A percentile compares a stretch with the other conserved stretches of the same genome.
Evolutionary conservation across 371 early-diverging fungal species (phyloP).

Genomic region (Syncephalastrum monosporum): DNA sequence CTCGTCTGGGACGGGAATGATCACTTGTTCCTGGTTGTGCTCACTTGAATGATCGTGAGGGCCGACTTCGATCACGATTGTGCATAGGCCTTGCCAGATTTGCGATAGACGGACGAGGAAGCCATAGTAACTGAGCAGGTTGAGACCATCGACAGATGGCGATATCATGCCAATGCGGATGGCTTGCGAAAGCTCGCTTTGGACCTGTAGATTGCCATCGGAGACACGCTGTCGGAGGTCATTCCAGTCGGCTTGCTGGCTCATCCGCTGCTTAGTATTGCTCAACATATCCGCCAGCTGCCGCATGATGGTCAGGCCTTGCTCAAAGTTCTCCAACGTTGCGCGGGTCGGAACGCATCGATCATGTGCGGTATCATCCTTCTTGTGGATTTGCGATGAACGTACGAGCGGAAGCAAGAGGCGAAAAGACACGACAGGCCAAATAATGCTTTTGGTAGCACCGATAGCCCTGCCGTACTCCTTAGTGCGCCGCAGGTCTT

Average conservation of each 20-base stretch:
- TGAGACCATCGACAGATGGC: slow-evolving; percentile 10
- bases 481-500: slow-evolving; percentile 26
- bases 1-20: too few species aligned
- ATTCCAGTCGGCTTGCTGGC: slow-evolving; percentile 18
- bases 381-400: background rate
- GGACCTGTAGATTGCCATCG: slow-evolving; percentile 9
- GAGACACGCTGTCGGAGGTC: slow-evolving; percentile 6
- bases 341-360: slow-evolving; percentile 10
- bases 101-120: slow-evolving; percentile 20
- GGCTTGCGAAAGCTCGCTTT: slow-evolving; percentile 12
- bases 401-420: slow-evolving; percentile 26
- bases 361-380: slow-evolving; percentile 4
- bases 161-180: slow-evolving; percentile 7
- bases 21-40: too few species aligned
- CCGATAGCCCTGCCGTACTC: slow-evolving; percentile 36
- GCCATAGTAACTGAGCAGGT: slow-evolving; percentile 20
- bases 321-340: slow-evolving; percentile 17
- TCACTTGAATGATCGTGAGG: slow-evolving; percentile 4
- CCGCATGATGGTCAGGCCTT: slow-evolving; percentile 19
- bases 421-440: slow-evolving; percentile 37
- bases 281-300: slow-evolving; percentile 16
- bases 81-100: slow-evolving; percentile 19
- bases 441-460: slow-evolving; percentile 34
- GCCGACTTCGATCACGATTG: slow-evolving; percentile 15
- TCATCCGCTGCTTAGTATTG: slow-evolving; percentile 10